A percentile compares a stretch with the other conserved stretches of the same genome.
Conservation (phyloP, 345 rosid species). For the Erysimum cheiranthoides region DNA sequence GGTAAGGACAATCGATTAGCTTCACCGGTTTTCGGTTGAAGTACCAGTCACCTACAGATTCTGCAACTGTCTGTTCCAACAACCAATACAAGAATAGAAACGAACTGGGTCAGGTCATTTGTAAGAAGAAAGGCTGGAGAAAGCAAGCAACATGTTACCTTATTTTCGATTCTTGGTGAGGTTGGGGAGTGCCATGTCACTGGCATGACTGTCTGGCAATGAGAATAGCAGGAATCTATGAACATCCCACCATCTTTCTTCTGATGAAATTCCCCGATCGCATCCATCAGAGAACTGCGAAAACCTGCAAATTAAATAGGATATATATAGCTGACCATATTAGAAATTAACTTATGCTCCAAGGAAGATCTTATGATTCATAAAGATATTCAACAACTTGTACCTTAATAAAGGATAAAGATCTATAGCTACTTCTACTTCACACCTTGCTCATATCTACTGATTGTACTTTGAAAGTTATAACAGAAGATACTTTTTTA, state of each 20-base stretch:
- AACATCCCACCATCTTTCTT: slow-evolving; percentile 62
- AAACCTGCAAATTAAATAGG: slow-evolving; percentile 52
- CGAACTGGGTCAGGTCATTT: not conserved
- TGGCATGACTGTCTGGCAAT: slow-evolving; percentile 70
- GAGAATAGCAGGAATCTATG: slow-evolving; percentile 83
- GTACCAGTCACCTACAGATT: slow-evolving; percentile 90
- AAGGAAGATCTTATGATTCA: not conserved
- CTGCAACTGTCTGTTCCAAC: slow-evolving; percentile 76
- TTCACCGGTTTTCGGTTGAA: slow-evolving; percentile 62
- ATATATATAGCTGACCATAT: not conserved
- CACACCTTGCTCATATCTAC: slow-evolving; percentile 7
- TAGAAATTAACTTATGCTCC: not conserved
- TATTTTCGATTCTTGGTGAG: slow-evolving; percentile 70
- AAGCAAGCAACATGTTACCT: slow-evolving; percentile 52
- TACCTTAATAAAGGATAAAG: slow-evolving; percentile 2
- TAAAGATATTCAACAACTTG: slow-evolving; percentile 9
- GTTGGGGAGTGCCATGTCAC: slow-evolving; percentile 76
- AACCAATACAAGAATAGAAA: slow-evolving; percentile 2
- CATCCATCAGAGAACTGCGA: slow-evolving; percentile 68
- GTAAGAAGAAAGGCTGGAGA: slow-evolving; percentile 23
- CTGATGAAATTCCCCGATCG: slow-evolving; percentile 55
- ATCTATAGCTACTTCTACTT: slow-evolving; percentile 14
- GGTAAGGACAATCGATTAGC: slow-evolving; percentile 85
- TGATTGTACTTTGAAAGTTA: slow-evolving; percentile 8
- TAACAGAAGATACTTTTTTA: slow-evolving; percentile 8